phyloP scores from a whole-genome alignment of 805 yeast genomes.

The Yamadazyma laniorum region DNA sequence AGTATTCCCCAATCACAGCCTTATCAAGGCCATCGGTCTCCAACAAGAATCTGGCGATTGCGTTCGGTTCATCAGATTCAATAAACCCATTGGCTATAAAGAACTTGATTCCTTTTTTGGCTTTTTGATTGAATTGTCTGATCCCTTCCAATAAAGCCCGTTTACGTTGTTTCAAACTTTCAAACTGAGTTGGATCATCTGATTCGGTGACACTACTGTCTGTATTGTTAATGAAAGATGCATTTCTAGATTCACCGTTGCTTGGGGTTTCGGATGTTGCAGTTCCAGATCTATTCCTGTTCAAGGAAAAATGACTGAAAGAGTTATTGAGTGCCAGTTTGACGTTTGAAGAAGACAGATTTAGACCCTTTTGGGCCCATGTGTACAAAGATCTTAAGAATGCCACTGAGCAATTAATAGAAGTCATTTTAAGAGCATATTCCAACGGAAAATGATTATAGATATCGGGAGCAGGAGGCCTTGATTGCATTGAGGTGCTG shows the following conservation, averaged over 20 bases:
- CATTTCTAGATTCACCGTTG: constrained; percentile 24
- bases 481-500: constrained; percentile 58
- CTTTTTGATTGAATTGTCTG: constrained; percentile 77
- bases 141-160: constrained; percentile 77
- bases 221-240: constrained; percentile 18
- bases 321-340: not conserved
- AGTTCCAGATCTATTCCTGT: constrained; percentile 24
- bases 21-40: constrained; percentile 76
- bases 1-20: constrained; percentile 80
- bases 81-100: constrained; percentile 67
- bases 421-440: constrained; percentile 77
- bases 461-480: constrained; percentile 56
- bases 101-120: constrained; percentile 71
- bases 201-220: constrained; percentile 30
- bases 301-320: constrained; percentile 5
- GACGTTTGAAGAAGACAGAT: not conserved
- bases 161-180: constrained; percentile 76
- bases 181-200: constrained; percentile 84
- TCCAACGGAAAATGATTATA: constrained; percentile 64
- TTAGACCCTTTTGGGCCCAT: constrained; percentile 73
- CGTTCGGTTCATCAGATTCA: constrained; percentile 54
- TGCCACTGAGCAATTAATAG: constrained; percentile 78
- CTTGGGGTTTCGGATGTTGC: constrained; percentile 28
- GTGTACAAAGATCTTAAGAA: constrained; percentile 76
- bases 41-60: constrained; percentile 73